Conservation (phyloP, 768 basidiomycete genomes). For the Xanthoconium purpureum region DNA sequence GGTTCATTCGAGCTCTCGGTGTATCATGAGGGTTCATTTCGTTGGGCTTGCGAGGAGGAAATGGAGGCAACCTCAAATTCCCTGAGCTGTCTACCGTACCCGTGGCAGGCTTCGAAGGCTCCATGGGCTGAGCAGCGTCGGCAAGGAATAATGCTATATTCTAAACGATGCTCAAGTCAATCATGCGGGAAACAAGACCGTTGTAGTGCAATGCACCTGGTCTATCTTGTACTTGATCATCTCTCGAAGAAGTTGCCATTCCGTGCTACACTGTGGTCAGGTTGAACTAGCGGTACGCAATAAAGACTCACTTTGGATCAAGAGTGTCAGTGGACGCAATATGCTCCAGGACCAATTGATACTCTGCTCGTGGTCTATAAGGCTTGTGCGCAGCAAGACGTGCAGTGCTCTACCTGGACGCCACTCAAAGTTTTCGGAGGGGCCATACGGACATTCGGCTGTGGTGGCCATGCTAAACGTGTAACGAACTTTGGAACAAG, state of each 20-base stretch:
- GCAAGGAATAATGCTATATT: constrained; percentile 50
- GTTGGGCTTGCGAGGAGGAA: constrained; percentile 55
- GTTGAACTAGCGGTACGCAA: constrained; percentile 4
- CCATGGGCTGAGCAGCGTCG: constrained; percentile 35
- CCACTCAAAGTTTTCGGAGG: constrained; percentile 45
- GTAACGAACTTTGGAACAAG: background rate
- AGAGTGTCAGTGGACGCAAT: constrained; percentile 65
- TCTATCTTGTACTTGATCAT: constrained; percentile 70
- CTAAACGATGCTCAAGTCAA: constrained; percentile 28
- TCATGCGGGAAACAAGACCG: background rate
- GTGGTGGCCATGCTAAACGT: constrained; percentile 20
- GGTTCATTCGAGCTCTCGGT: constrained; percentile 58
- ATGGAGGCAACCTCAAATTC: constrained; percentile 70
- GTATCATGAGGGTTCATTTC: constrained; percentile 50
- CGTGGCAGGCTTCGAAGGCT: constrained; percentile 41
- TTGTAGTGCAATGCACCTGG: constrained; percentile 43
- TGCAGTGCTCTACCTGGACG: constrained; percentile 41
- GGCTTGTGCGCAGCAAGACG: background rate
- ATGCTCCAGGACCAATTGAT: constrained; percentile 54
- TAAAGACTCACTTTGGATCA: constrained; percentile 43
- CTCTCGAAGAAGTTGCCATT: constrained; percentile 69
- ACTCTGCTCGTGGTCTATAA: constrained; percentile 40
- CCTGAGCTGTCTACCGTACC: constrained; percentile 38
- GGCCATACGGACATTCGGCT: constrained; percentile 6
- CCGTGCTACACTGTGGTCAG: constrained; percentile 42